phyloP scores from a whole-genome alignment of 2,329 filamentous ascomycete species.

The Aspergillus niger region DNA sequence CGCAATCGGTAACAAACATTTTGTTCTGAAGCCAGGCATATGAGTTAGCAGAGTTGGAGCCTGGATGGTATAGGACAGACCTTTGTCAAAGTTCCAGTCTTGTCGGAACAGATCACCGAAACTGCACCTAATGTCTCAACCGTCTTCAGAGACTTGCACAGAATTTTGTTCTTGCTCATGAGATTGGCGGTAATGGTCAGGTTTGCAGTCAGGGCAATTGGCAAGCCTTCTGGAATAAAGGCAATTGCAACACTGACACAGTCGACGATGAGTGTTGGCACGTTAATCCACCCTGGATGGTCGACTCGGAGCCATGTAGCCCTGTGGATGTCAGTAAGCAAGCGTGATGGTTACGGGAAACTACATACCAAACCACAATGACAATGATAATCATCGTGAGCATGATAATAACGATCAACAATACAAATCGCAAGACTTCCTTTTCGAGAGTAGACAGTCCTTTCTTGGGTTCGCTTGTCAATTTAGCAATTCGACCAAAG shows the following conservation, averaged over 20 bases:
- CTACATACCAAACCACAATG: conserved; percentile 62
- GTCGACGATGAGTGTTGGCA: conserved; percentile 70
- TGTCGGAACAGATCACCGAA: conserved; percentile 74
- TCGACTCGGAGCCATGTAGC: conserved; percentile 67
- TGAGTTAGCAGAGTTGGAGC: background rate
- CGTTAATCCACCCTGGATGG: conserved; percentile 71
- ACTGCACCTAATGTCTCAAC: conserved; percentile 75
- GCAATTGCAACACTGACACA: conserved; percentile 73
- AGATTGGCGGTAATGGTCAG: conserved; percentile 75
- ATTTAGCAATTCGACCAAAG: conserved; percentile 72
- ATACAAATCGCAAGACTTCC: conserved; percentile 72
- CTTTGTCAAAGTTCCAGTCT: conserved; percentile 59
- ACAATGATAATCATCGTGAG: conserved; percentile 58
- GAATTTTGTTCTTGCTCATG: conserved; percentile 74
- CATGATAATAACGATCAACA: conserved; percentile 69
- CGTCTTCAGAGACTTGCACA: conserved; percentile 78
- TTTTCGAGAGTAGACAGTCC: conserved; percentile 70
- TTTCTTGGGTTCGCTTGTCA: conserved; percentile 69
- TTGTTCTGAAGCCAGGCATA: conserved; percentile 54
- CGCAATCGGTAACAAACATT: conserved; percentile 72
- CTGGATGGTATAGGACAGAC: background rate
- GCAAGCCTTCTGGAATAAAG: conserved; percentile 74
- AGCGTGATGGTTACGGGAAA: background rate
- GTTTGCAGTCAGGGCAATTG: conserved; percentile 68
- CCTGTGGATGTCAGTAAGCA: conserved; percentile 44